Conservation (phyloP, 2,329 filamentous ascomycete species). For the Gremmenia infestans region DNA sequence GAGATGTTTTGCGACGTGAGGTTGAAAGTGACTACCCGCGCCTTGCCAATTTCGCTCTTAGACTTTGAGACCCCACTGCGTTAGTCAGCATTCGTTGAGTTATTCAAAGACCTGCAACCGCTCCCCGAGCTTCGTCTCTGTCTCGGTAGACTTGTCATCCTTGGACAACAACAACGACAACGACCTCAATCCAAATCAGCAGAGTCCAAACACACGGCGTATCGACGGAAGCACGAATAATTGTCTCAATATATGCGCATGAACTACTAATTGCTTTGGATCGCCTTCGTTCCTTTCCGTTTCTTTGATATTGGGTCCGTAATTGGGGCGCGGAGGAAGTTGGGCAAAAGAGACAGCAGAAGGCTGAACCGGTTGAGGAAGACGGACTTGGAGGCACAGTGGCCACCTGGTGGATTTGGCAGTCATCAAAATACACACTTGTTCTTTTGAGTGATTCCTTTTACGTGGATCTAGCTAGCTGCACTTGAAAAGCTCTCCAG, state of each 20-base stretch:
- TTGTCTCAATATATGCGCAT: background rate
- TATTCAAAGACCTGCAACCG: background rate
- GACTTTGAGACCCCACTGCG: background rate
- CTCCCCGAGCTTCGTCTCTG: too few species aligned
- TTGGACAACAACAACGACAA: background rate
- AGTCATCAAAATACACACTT: slow-evolving; percentile 34
- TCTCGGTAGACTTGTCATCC: background rate
- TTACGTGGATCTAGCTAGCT: slow-evolving; percentile 34
- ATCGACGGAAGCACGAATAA: too few species aligned
- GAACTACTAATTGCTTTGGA: background rate
- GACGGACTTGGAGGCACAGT: slow-evolving; percentile 15
- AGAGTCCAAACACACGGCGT: background rate
- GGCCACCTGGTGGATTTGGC: slow-evolving; percentile 24
- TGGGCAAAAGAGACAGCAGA: slow-evolving; percentile 14
- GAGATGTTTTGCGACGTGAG: background rate
- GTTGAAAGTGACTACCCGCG: background rate
- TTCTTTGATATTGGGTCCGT: slow-evolving; percentile 9
- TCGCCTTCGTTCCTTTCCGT: background rate
- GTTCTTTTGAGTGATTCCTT: slow-evolving; percentile 32
- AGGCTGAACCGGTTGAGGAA: slow-evolving; percentile 21
- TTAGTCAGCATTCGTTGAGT: background rate
- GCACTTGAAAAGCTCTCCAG: slow-evolving; percentile 29
- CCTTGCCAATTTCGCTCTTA: background rate
- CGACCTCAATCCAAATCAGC: background rate
- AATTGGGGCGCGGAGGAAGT: slow-evolving; percentile 18